phyloP scores from a whole-genome alignment of 2,329 filamentous ascomycete genomes.

The Colletotrichum orbiculare region DNA sequence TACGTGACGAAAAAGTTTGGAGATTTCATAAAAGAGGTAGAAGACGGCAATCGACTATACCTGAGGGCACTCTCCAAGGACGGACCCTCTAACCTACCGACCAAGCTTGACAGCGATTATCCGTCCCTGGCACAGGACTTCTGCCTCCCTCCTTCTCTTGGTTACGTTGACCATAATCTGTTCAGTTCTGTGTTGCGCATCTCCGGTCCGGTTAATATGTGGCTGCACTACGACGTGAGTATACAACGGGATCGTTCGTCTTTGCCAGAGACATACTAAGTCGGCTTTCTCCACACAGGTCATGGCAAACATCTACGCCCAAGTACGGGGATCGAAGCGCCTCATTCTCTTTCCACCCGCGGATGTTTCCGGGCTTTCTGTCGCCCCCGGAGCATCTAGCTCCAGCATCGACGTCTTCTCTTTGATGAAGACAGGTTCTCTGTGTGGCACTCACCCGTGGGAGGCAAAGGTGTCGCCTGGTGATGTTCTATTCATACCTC shows the following conservation, averaged over 20 bases:
- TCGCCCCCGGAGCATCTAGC: constrained; percentile 82
- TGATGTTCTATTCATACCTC: constrained; percentile 83
- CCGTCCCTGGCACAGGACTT: constrained; percentile 78
- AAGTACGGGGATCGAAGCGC: constrained; percentile 78
- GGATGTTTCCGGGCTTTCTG: constrained; percentile 76
- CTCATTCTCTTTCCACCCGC: constrained; percentile 82
- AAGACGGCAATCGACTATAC: constrained; percentile 74
- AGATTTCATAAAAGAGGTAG: constrained; percentile 71
- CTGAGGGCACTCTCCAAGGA: constrained; percentile 80
- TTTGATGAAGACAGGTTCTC: constrained; percentile 51
- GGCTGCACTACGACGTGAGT: constrained; percentile 85
- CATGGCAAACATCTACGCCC: constrained; percentile 88
- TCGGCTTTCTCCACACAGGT: constrained; percentile 61
- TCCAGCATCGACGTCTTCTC: constrained; percentile 81
- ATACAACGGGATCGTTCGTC: too few species aligned
- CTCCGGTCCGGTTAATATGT: constrained; percentile 84
- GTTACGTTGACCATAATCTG: constrained; percentile 66
- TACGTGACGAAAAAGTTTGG: constrained; percentile 78
- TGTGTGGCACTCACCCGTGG: constrained; percentile 68
- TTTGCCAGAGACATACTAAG: not conserved
- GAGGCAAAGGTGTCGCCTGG: constrained; percentile 75
- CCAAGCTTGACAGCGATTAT: constrained; percentile 79
- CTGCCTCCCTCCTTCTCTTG: constrained; percentile 70
- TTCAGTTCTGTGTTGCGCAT: constrained; percentile 86
- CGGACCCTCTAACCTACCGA: constrained; percentile 75